A percentile compares a stretch with the other conserved stretches of the same genome.
Evolutionary conservation across 805 yeast genomes (phyloP).

Genomic region (Lipomyces sp.): DNA sequence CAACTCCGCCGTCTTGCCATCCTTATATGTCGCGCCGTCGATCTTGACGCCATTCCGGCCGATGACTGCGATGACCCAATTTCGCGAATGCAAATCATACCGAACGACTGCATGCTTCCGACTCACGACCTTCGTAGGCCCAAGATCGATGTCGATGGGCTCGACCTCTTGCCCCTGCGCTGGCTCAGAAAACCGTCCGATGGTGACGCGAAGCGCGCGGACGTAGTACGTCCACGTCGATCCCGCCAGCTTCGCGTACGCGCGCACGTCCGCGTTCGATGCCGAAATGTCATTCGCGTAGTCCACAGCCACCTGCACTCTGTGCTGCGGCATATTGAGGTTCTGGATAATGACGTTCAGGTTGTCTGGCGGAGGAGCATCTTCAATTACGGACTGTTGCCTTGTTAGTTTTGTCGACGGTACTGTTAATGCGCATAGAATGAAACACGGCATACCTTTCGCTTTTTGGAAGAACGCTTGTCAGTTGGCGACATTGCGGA

Average conservation of each 20-base stretch:
- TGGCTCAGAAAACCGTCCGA: constrained; percentile 75
- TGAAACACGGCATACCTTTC: constrained; percentile 24
- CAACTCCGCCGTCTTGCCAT: constrained; percentile 47
- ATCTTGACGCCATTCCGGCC: constrained; percentile 95
- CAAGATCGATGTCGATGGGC: constrained; percentile 76
- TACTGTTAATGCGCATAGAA: no score
- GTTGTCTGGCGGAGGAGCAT: constrained; percentile 17
- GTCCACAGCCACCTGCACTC: constrained; percentile 67
- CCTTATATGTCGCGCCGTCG: constrained; percentile 56
- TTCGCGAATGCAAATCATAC: constrained; percentile 67
- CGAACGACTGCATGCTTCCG: constrained; percentile 83
- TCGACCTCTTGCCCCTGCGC: constrained; percentile 34
- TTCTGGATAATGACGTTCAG: constrained; percentile 52
- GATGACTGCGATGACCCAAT: constrained; percentile 78
- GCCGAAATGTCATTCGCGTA: constrained; percentile 69
- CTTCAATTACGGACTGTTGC: constrained; percentile 14
- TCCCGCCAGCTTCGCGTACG: constrained; percentile 92
- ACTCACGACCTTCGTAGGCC: constrained; percentile 96
- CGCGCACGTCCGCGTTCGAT: constrained; percentile 75
- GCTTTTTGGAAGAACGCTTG: constrained; percentile 16
- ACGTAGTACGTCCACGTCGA: constrained; percentile 91
- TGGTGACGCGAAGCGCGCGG: constrained; percentile 64
- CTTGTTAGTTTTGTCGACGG: no score
- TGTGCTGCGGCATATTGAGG: constrained; percentile 66
- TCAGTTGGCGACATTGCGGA: constrained; percentile 4